Conservation (phyloP, 1,284 basidiomycete genomes). For the Phellopilus nigrolimitatus region DNA sequence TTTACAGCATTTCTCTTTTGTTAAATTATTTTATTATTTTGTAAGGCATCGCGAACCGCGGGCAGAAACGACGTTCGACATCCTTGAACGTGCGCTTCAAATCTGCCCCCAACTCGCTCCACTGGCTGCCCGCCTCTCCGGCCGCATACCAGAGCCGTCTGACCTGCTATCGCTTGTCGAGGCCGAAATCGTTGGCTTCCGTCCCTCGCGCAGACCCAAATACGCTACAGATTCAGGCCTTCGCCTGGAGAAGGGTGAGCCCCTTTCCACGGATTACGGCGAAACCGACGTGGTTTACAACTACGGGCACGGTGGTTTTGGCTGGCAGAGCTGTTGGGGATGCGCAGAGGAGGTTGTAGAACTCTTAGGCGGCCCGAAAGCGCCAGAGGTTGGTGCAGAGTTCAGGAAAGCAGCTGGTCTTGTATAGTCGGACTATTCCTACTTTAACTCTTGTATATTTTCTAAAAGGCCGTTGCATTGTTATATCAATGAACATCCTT, state of each 20-base stretch:
- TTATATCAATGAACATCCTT: too few species aligned
- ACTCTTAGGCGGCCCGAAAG: slow-evolving; percentile 6
- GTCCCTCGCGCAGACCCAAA: slow-evolving; percentile 1
- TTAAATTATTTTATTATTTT: background rate
- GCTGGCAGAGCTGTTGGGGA: slow-evolving; percentile 8
- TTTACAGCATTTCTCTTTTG: background rate
- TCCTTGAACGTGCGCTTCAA: slow-evolving; percentile 1
- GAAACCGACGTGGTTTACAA: slow-evolving; percentile 6
- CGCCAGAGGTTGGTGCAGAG: background rate
- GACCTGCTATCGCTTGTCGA: slow-evolving; percentile 5
- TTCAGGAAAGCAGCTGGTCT: slow-evolving; percentile 9
- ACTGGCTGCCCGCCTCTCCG: background rate
- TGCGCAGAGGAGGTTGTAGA: slow-evolving; percentile 5
- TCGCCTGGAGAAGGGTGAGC: slow-evolving; percentile 3
- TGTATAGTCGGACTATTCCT: background rate
- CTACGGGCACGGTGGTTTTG: slow-evolving; percentile 7
- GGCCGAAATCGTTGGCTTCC: slow-evolving; percentile 8
- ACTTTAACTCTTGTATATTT: too few species aligned
- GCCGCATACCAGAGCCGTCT: background rate
- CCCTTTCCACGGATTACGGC: background rate
- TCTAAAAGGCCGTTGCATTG: too few species aligned
- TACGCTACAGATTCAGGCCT: slow-evolving; percentile 1
- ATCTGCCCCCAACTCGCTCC: slow-evolving; percentile 7
- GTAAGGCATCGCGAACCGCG: background rate
- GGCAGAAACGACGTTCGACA: slow-evolving; percentile 5